Percentiles rank a stretch among this genome's conserved stretches.
These are phyloP conservation scores for Wallacemonas collosoma DNA, from an alignment of 208 protist genomes.

Conservation along the genomic window DNA sequence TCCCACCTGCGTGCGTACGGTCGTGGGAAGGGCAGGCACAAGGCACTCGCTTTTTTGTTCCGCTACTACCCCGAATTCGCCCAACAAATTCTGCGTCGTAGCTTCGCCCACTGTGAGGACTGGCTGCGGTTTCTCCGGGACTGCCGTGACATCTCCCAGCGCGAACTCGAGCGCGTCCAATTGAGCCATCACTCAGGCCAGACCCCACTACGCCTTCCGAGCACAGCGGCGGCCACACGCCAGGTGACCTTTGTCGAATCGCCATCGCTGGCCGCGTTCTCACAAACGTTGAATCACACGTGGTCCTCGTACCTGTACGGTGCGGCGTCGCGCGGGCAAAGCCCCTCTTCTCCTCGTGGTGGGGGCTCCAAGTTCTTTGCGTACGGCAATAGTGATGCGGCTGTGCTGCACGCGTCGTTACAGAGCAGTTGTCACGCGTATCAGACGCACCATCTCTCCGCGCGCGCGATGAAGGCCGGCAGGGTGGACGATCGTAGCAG, in stretches of 20 bases:
- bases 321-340: neutral
- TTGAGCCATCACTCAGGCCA: slow-evolving; percentile 20
- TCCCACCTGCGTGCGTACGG: slow-evolving; percentile 42
- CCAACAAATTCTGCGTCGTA: slow-evolving; percentile 47
- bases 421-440: slow-evolving; percentile 19
- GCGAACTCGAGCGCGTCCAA: slow-evolving; percentile 33
- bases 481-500: too few species aligned
- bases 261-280: slow-evolving; percentile 40
- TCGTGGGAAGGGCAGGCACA: slow-evolving; percentile 47
- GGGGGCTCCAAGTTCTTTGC: slow-evolving; percentile 43
- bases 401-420: slow-evolving; percentile 54
- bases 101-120: slow-evolving; percentile 34
- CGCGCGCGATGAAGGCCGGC: neutral
- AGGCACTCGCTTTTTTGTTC: slow-evolving; percentile 42
- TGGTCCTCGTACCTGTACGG: slow-evolving; percentile 36
- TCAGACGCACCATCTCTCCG: neutral
- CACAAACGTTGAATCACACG: slow-evolving; percentile 20
- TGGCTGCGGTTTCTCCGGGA: slow-evolving; percentile 53
- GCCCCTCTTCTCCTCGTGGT: neutral
- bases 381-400: slow-evolving; percentile 56
- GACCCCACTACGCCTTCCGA: neutral
- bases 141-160: slow-evolving; percentile 35
- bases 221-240: too few species aligned
- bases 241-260: too few species aligned
- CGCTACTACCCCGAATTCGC: slow-evolving; percentile 46